Percentiles rank a stretch among this genome's conserved stretches.
These are phyloP conservation scores for Benincasa hispida DNA, from an alignment of 306 rosid species.

Conservation along the genomic window DNA sequence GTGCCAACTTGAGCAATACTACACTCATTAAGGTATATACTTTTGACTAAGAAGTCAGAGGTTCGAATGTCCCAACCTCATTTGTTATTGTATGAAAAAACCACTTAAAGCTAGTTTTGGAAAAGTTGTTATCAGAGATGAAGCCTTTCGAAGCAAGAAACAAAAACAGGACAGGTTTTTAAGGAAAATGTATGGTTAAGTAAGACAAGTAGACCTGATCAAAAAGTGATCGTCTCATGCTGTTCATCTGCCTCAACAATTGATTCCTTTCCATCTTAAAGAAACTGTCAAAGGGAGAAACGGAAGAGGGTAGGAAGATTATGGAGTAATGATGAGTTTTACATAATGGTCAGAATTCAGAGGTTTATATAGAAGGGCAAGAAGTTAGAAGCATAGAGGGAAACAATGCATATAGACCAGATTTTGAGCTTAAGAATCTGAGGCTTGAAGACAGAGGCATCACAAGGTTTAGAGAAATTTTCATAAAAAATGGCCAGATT, in stretches of 20 bases:
- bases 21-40: too few species aligned
- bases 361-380: background rate
- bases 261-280: background rate
- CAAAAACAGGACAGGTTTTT: background rate
- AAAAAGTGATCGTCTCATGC: background rate
- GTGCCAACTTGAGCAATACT: background rate
- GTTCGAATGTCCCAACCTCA: background rate
- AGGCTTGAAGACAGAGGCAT: background rate
- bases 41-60: too few species aligned
- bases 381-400: background rate
- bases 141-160: background rate
- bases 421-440: background rate
- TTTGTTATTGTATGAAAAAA: too few species aligned
- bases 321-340: background rate
- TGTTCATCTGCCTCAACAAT: conserved; percentile 1
- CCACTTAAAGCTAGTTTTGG: background rate
- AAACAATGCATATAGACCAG: background rate
- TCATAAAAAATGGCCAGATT: background rate
- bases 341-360: background rate
- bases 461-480: background rate
- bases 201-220: background rate
- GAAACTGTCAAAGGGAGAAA: background rate
- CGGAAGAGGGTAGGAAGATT: background rate
- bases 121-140: background rate
- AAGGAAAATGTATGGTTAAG: background rate